Base-by-base conservation (phyloP, 169 alveolate genomes). In the Plasmodium gaboni region DNA sequence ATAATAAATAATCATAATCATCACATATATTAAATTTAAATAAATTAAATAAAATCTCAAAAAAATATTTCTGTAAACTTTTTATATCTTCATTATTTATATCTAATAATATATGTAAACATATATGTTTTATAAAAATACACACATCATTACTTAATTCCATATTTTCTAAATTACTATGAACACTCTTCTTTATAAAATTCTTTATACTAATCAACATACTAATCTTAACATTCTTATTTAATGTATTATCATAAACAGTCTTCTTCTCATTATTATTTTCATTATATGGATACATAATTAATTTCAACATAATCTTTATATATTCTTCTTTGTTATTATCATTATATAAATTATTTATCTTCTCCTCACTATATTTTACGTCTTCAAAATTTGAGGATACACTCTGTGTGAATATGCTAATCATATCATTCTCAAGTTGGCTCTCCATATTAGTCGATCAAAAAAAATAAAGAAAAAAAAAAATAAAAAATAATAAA, bases 141-240 rank as follows among this genome's bases (percentile, higher is more conserved):
- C 90, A 67, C 22, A 80, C 7, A 46, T 67, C 90, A 9, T 24
- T 38, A 28, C 90, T 80, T 8, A 80, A n/a, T 53, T 67, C 71
- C 26, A 80, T 42, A 15, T 15, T 48, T 13, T 80, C 90, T 38
- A 80, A 32, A n/a, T 67, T 80, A 67, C 90, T 80, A 59, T 80
- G 90, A 2, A 80, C 48, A 53, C 73, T 80, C 55, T 80, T 80
- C 12, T 80, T 80, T 17, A 80, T 59, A 13, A n/a, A 80, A 46
- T 80, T 80, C 68, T 80, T 80, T 51, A 80, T 80, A 24, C 90
- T 80, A 51, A 80, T 80, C 38, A 80, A 4, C 57, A 80, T 67
- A 5, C 83, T 71, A 28, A 53, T 55, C 17, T 80, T 80, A n/a
- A 80, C 90, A 32, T 80, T 80, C 61, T 26, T 64, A 63, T 80